Evolutionary conservation across 2,329 filamentous ascomycete genomes (phyloP).

Genomic region (Bertia moriformis): DNA sequence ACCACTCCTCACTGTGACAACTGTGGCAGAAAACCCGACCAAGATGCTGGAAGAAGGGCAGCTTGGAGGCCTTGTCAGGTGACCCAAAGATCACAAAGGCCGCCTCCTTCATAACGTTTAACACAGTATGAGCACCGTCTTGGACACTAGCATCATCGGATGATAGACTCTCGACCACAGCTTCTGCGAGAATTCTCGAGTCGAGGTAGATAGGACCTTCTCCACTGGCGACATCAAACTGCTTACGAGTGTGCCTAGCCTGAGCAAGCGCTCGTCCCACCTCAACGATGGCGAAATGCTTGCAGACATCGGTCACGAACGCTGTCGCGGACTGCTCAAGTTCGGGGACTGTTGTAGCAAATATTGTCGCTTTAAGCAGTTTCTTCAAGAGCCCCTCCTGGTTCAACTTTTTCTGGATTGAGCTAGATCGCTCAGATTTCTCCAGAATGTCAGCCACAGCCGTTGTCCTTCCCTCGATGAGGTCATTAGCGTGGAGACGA

Average conservation of each 20-base stretch:
- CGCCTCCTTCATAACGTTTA: slow-evolving; percentile 65
- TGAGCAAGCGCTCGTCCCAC: slow-evolving; percentile 73
- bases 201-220: slow-evolving; percentile 82
- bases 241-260: slow-evolving; percentile 58
- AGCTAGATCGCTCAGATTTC: slow-evolving; percentile 64
- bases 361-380: slow-evolving; percentile 77
- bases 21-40: slow-evolving; percentile 79
- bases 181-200: slow-evolving; percentile 73
- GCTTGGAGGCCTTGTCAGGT: slow-evolving; percentile 52
- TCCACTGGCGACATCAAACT: slow-evolving; percentile 72
- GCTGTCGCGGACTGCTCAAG: slow-evolving; percentile 62
- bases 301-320: slow-evolving; percentile 68
- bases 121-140: slow-evolving; percentile 66
- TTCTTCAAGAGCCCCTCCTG: slow-evolving; percentile 75
- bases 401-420: slow-evolving; percentile 70
- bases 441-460: slow-evolving; percentile 58
- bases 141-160: slow-evolving; percentile 71
- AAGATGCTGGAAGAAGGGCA: slow-evolving; percentile 75
- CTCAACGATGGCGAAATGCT: slow-evolving; percentile 82
- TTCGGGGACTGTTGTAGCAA: slow-evolving; percentile 67
- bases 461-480: slow-evolving; percentile 59
- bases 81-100: slow-evolving; percentile 68
- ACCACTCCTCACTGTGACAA: slow-evolving; percentile 97
- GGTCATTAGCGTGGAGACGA: slow-evolving; percentile 76
- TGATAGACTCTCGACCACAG: slow-evolving; percentile 76